Percentiles rank a stretch among this genome's conserved stretches.
phyloP scores from a whole-genome alignment of 2,329 filamentous ascomycete genomes.

The Blastomyces percursus region DNA sequence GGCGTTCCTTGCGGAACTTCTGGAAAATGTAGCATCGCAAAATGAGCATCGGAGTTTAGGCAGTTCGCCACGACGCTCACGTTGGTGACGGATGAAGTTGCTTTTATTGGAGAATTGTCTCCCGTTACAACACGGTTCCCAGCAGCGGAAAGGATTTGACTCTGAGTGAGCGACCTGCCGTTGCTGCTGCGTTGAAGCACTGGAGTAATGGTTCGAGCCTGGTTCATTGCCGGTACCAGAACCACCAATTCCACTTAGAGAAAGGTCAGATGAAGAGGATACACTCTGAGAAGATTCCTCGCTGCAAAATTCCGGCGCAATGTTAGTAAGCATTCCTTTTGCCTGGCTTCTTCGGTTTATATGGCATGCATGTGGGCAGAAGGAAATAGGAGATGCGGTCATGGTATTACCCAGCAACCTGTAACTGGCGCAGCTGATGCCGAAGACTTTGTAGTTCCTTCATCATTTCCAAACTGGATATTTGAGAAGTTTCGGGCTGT shows the following conservation, averaged over 20 bases:
- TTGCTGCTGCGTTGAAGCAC: not conserved
- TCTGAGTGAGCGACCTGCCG: not conserved
- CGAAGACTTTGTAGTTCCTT: not conserved
- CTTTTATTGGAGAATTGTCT: conserved; percentile 4
- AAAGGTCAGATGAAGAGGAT: not conserved
- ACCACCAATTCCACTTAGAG: not conserved
- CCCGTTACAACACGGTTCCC: conserved; percentile 2
- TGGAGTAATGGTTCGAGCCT: too few species aligned
- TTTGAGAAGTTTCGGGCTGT: not conserved
- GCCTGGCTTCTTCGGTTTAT: not conserved
- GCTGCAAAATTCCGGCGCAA: not conserved
- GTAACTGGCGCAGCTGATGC: not conserved
- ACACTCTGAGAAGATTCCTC: not conserved
- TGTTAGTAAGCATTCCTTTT: not conserved
- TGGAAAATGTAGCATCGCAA: not conserved
- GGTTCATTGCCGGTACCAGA: not conserved
- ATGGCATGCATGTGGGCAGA: not conserved
- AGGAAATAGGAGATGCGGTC: not conserved
- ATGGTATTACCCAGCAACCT: not conserved
- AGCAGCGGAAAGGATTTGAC: not conserved
- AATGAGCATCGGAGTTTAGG: conserved; percentile 3
- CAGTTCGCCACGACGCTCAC: not conserved
- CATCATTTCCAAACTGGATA: not conserved
- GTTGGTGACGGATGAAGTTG: conserved; percentile 2
- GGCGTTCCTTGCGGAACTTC: not conserved